Base-by-base conservation (phyloP, 2,329 filamentous ascomycete genomes). In the Ascochyta fabae region DNA sequence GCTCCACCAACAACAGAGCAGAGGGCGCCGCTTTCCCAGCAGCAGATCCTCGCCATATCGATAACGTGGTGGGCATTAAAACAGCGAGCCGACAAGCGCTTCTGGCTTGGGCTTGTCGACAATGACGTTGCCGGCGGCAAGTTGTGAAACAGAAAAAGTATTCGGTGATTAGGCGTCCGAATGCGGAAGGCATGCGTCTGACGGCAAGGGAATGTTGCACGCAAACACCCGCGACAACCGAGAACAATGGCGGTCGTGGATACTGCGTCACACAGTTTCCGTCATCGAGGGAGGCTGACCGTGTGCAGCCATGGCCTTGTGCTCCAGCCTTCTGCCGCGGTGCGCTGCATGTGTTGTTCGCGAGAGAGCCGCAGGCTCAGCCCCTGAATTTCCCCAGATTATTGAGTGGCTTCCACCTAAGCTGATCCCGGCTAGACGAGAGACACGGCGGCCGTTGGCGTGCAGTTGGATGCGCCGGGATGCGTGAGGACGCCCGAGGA, bases 351-450 rank as follows among this genome's bases (percentile, higher is more conserved):
- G 41, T 55, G 42, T 50, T 42, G 41, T 43, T 36, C 36, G 42
- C 42, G 35, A 47, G 36, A 19, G 35, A 43, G 36, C 24, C 58
- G 61, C 58, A 65, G 55, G 50, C 58, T 51, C 53, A 45, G 58
- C 69, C 71, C 70, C 69, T 71, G 70, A 72, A 73, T 70, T 73
- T 62, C 69, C 72, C 72, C 70, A 63, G 66, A 60, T 71, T 70
- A 72, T 71, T 70, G 68, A 55, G 35, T 69, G 66, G 64, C 64
- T 56, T 35, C 40, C 4, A 22, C 29, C 53, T 56, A 56, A 40
- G 53, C 63, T 60, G 61, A 15, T 1, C 68, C 48, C 39, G 54
- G 71, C 58, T 68, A 68, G 61, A 24, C 13, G 9, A 35, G 31
- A 38, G 48, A 64, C 53, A 57, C 59, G 53, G 61, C 50, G 60